These are phyloP conservation scores for Cicer judaicum DNA, from an alignment of 306 rosid genomes.

Conservation along the genomic window DNA sequence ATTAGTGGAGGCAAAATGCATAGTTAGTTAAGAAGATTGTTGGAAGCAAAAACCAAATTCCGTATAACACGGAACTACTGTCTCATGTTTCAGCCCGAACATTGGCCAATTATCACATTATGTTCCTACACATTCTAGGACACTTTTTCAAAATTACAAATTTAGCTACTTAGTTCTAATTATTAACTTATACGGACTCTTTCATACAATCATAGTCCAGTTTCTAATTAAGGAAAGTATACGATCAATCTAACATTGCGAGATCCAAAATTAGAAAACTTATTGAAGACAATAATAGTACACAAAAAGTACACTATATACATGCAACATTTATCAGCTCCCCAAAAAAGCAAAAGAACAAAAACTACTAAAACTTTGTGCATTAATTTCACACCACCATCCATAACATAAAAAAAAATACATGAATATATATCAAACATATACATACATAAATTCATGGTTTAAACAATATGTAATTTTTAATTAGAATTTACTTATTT, in stretches of 20 bases:
- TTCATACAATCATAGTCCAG: not conserved
- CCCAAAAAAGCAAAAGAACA: not conserved
- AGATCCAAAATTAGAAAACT: not conserved
- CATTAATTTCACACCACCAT: conserved; percentile 34
- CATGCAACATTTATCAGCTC: conserved; percentile 1
- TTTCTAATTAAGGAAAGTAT: conserved; percentile 6
- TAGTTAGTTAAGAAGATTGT: not conserved
- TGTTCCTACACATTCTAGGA: not conserved
- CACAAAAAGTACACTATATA: not conserved
- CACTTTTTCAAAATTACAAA: not conserved
- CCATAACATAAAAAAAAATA: conserved; percentile 22
- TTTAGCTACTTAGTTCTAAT: not conserved
- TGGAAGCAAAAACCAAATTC: conserved; percentile 14
- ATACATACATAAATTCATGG: not conserved
- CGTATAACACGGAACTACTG: not conserved
- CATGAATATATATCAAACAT: not conserved
- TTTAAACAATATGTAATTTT: too few relatives aligned
- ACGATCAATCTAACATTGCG: not conserved
- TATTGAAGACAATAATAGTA: not conserved
- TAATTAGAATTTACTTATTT: too few relatives aligned
- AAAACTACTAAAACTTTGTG: not conserved
- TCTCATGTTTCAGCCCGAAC: too few relatives aligned
- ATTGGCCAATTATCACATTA: not conserved
- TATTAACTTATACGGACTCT: not conserved
- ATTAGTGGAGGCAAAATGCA: not conserved